Conservation (phyloP, 768 basidiomycete species). For the Pleurotus tuber-regium region DNA sequence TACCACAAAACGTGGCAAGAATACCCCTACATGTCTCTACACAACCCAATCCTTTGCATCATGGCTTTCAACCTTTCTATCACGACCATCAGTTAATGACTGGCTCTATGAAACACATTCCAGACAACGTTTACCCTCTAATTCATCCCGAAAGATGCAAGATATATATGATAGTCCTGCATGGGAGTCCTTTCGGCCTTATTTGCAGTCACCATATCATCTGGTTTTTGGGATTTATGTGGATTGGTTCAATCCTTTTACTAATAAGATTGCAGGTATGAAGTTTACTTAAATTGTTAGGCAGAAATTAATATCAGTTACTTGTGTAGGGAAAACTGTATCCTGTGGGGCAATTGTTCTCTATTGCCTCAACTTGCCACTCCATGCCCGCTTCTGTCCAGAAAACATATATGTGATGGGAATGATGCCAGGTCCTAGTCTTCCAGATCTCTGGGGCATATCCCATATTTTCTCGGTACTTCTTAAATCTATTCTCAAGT, state of each 20-base stretch:
- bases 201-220: conserved; percentile 14
- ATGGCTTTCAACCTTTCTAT: conserved; percentile 27
- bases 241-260: conserved; percentile 35
- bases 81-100: conserved; percentile 18
- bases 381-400: conserved; percentile 20
- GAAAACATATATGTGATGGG: conserved; percentile 33
- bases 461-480: conserved; percentile 18
- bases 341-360: conserved; percentile 27
- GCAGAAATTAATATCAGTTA: background rate
- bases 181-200: conserved; percentile 17
- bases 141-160: conserved; percentile 14
- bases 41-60: conserved; percentile 23
- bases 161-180: conserved; percentile 26
- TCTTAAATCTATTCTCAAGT: conserved; percentile 12
- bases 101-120: conserved; percentile 15
- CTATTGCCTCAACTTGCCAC: conserved; percentile 34
- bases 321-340: conserved; percentile 13
- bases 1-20: conserved; percentile 13
- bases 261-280: conserved; percentile 29
- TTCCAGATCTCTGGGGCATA: conserved; percentile 21
- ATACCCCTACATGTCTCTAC: conserved; percentile 20
- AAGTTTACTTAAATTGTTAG: background rate
- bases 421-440: conserved; percentile 29
- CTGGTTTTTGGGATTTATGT: conserved; percentile 28
- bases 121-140: background rate